Evolutionary conservation across 257 asterid genomes (phyloP).

Genomic region (Cordia subcordata): DNA sequence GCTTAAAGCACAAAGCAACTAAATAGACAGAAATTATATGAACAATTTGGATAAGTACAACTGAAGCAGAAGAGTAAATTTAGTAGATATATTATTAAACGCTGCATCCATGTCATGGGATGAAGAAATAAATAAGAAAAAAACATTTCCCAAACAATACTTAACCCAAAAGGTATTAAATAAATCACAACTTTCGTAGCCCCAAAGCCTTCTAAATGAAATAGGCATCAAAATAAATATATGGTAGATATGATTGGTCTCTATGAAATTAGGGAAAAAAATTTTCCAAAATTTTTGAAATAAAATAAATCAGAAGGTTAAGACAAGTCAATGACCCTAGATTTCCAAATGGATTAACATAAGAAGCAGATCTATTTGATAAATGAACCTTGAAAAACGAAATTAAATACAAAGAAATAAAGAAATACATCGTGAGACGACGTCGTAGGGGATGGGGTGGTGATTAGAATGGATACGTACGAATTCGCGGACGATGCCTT

Average conservation of each 20-base stretch:
- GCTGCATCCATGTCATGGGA: background rate
- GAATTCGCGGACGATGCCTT: conserved; percentile 84
- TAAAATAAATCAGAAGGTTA: background rate
- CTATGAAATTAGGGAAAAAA: no score
- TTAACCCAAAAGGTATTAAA: no score
- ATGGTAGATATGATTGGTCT: no score
- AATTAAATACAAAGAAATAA: background rate
- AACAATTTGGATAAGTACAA: no score
- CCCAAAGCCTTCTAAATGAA: background rate
- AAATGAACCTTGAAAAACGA: background rate
- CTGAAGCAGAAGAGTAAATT: background rate
- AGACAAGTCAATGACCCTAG: background rate
- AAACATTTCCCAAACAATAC: no score
- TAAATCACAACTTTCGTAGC: background rate
- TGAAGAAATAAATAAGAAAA: background rate
- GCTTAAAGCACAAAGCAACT: no score
- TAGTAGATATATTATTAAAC: background rate
- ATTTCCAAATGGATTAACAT: background rate
- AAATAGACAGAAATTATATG: no score
- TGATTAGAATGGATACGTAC: conserved; percentile 31
- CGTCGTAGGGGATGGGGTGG: background rate
- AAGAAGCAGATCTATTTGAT: background rate
- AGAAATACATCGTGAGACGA: background rate
- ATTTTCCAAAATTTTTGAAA: background rate
- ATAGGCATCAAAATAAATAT: background rate